Percentiles rank a stretch among this genome's conserved stretches.
Conservation (phyloP, 371 early-diverging fungal species). For the Mortierella sp. region DNA sequence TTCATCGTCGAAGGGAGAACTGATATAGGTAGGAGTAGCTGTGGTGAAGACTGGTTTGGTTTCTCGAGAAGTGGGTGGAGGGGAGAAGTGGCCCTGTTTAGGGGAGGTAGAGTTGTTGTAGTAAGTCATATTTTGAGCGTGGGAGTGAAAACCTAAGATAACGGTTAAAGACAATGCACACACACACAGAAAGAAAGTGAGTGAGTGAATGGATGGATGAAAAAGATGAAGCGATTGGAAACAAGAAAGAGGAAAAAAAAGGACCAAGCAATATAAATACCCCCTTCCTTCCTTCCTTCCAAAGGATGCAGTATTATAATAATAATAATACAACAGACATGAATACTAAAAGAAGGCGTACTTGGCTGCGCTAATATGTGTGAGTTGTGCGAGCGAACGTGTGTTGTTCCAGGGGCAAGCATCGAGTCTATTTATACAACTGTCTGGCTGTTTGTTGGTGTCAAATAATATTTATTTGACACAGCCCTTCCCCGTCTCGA, state of each 20-base stretch:
- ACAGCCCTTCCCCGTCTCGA: too few relatives aligned
- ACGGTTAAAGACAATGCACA: conserved; percentile 5
- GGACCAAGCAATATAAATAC: too few relatives aligned
- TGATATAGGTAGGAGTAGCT: conserved; percentile 33
- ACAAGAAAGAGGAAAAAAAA: not conserved
- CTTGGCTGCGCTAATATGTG: too few relatives aligned
- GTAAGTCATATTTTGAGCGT: conserved; percentile 4
- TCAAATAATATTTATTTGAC: too few relatives aligned
- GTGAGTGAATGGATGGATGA: not conserved
- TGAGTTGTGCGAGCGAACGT: too few relatives aligned
- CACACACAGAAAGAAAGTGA: not conserved
- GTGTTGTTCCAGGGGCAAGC: too few relatives aligned
- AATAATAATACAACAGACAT: too few relatives aligned
- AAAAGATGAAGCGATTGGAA: not conserved
- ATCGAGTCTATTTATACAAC: too few relatives aligned
- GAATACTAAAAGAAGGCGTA: too few relatives aligned
- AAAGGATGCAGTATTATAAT: too few relatives aligned
- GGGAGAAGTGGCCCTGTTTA: not conserved
- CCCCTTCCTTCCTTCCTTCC: too few relatives aligned
- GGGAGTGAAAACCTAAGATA: not conserved
- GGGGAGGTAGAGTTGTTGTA: conserved; percentile 31
- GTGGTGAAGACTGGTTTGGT: conserved; percentile 31
- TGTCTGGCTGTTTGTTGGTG: too few relatives aligned
- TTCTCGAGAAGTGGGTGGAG: not conserved
- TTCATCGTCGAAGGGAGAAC: conserved; percentile 54